Evolutionary conservation across 257 asterid genomes (phyloP), one percentile per base, ranked within the genome.

Genomic region (Scutellaria galericulata): DNA sequence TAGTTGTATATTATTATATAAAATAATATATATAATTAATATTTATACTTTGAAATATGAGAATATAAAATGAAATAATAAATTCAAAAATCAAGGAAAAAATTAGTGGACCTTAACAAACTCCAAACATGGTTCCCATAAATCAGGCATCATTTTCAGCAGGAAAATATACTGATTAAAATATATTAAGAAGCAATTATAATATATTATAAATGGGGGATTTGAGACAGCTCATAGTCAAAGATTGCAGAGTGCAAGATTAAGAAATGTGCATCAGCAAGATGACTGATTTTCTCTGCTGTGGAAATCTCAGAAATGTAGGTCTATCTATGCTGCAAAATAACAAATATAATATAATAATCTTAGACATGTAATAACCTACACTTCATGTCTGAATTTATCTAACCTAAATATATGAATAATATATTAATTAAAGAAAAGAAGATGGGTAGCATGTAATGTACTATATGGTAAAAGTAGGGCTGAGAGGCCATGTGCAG

Each of bases 401-500:
- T 7, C 47, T 44, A 2, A 44, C 47, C 47, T 24, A 24, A 44
- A 9, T 14, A 8, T 10, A 46, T 46, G n/a, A 31, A 31, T 4
- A 27, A 27, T 2, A 27, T 3, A 31, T 31, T 1, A n/a, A 64
- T 20, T 14, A 13, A 35, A 63, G 9, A 59, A 66, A 50, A 59
- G 64, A 55, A 63, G 68, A 68, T 50, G 71, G 63, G 40, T 37
- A 41, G 40, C 47, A 74, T 47, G 60, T 39, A 44, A 31, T 31
- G 37, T 24, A 22, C n/a, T 22, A 24, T 24, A 2, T 24, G 27
- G 27, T 24, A 24, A 24, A 24, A 65, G 72, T 63, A 72, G 81
- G 71, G 55, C 55, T 48, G 73, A 52, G 81, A 71, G 63, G 12
- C 82, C 86, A 82, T 82, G 82, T 82, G 86, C 84, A 79, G 79